These are phyloP conservation scores for Paraurostyla sp. DNA, from an alignment of 73 alveolate species.

Conservation along the genomic window DNA sequence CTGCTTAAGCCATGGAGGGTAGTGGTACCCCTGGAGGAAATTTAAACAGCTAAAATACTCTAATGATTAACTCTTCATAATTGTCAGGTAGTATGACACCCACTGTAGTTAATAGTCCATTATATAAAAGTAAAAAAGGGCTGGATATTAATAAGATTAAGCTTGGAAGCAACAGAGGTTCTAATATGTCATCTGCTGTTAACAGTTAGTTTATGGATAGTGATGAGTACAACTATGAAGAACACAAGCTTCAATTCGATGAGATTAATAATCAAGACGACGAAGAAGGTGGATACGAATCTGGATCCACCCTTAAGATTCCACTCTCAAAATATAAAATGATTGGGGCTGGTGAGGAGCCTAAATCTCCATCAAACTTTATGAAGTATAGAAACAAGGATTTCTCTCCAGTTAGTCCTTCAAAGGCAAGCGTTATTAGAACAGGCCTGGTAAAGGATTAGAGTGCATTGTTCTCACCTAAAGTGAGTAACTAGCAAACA, in stretches of 20 bases:
- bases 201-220: conserved; percentile 31
- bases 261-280: conserved; percentile 5
- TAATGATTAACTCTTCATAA: background rate
- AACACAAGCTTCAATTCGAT: background rate
- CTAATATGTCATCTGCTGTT: conserved; percentile 10
- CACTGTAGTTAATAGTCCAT: background rate
- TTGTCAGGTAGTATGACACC: background rate
- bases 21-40: background rate
- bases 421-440: conserved; percentile 45
- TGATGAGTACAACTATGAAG: conserved; percentile 29
- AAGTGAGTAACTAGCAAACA: background rate
- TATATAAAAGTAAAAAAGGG: background rate
- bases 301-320: conserved; percentile 34
- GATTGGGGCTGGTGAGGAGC: background rate
- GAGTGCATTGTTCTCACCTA: background rate
- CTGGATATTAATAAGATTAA: conserved; percentile 15
- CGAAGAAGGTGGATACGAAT: background rate
- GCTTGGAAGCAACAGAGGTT: background rate
- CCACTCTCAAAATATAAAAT: conserved; percentile 29
- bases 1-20: background rate
- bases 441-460: conserved; percentile 25
- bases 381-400: conserved; percentile 43
- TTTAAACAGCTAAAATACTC: background rate
- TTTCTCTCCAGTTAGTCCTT: conserved; percentile 47
- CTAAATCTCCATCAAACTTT: background rate